These are phyloP conservation scores for Lentinula guzmanii DNA, from an alignment of 768 basidiomycete species.

Conservation along the genomic window DNA sequence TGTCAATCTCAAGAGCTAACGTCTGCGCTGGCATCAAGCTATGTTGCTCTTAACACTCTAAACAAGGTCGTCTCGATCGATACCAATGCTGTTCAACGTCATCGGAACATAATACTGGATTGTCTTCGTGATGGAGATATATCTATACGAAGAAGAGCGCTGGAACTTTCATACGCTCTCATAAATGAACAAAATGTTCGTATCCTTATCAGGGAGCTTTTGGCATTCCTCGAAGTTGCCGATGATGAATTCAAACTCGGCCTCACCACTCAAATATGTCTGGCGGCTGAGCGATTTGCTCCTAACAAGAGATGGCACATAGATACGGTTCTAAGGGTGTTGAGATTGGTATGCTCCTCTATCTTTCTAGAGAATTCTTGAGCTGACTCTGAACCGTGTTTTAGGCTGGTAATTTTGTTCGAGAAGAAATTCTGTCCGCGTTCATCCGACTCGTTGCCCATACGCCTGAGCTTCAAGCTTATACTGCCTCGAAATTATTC, in stretches of 20 bases:
- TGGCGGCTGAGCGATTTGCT: slow-evolving; percentile 94
- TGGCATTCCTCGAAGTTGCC: slow-evolving; percentile 96
- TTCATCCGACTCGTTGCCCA: slow-evolving; percentile 96
- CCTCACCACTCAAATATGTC: slow-evolving; percentile 94
- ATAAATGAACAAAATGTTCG: slow-evolving; percentile 95
- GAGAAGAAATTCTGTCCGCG: slow-evolving; percentile 91
- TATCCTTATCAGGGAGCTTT: slow-evolving; percentile 83
- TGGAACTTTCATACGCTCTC: slow-evolving; percentile 95
- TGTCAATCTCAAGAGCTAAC: background rate
- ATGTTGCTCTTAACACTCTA: slow-evolving; percentile 95
- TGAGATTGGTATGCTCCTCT: slow-evolving; percentile 68
- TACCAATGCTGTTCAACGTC: slow-evolving; percentile 96
- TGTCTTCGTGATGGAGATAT: slow-evolving; percentile 99
- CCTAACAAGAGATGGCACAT: slow-evolving; percentile 99
- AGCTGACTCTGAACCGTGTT: background rate
- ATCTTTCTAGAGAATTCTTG: background rate
- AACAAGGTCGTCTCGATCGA: slow-evolving; percentile 98
- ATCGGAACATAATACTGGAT: slow-evolving; percentile 97
- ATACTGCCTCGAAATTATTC: slow-evolving; percentile 90
- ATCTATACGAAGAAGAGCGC: slow-evolving; percentile 92
- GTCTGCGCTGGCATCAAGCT: slow-evolving; percentile 41
- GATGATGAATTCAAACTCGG: slow-evolving; percentile 99
- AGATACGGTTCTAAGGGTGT: slow-evolving; percentile 87
- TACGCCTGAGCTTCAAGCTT: slow-evolving; percentile 93
- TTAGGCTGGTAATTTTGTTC: slow-evolving; percentile 95